Evolutionary conservation across 768 basidiomycete genomes (phyloP), one percentile per base, ranked within the genome.

Genomic region (Tricholoma terreum): DNA sequence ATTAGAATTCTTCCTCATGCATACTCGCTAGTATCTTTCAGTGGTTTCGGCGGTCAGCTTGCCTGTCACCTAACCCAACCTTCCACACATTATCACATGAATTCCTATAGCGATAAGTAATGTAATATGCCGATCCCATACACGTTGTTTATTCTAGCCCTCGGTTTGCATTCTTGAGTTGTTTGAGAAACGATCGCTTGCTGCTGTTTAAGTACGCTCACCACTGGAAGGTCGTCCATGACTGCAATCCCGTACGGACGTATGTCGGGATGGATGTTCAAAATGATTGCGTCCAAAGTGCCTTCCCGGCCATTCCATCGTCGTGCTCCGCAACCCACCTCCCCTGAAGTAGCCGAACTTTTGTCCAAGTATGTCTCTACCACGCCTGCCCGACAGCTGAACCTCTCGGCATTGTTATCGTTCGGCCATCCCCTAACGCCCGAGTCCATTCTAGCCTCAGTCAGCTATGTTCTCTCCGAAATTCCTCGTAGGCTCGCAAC

Each of bases 401-500:
- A 88, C 40, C 82, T 94, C 6, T 81, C 83, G 19, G 83, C 85
- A 4, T 76, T 94, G 5, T 76, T 94, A 11, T 87, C 90, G 14
- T 88, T 86, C 65, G 90, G 88, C 22, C 83, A 82, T 42, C 89
- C 92, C 40, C 75, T 90, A 10, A 88, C 86, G 0, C 73, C 84
- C 14, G 79, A 84, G 21, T 91, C 90, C 19, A 76, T 92, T 2
- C 73, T 93, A 4, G 78, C 80, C 17, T 92, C 90, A n/a, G 89
- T 86, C 3, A 77, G 80, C 4, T 90, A 88, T 69, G 85, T 84
- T 0, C 78, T 90, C 12, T 79, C 84, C 2, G 91, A 93, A 69
- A 84, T 93, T 14, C 92, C 92, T 19, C 79, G 86, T 17, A 78
- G 90, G 52, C 79, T 94, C 31, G 90, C 89, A 1, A 83, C 81